Base-by-base conservation (phyloP, 2,329 filamentous ascomycete species). In the Aspergillus terreus region DNA sequence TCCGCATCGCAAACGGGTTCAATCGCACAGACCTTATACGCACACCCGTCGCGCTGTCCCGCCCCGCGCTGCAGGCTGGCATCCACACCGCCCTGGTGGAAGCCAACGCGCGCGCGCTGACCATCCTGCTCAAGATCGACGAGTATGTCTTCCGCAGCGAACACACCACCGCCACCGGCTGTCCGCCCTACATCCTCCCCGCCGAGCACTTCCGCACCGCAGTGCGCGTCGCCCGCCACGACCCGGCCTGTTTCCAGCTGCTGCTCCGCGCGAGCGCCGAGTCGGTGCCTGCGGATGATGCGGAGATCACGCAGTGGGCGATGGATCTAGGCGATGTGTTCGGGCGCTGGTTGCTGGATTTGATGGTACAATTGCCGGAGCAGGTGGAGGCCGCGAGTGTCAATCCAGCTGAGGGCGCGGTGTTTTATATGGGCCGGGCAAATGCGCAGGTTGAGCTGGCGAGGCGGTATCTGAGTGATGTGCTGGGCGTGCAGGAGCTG, bases 251-350 rank as follows among this genome's bases (percentile, higher is more conserved):
- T 19, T 67, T 74, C 17, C 58, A 65, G 38, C 49, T 64, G 4
- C 61, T 75, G 6, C 33, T 75, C 4, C 71, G 71, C 35, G 63
- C 69, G 10, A 70, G 62, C 40, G 67, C 72, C 0, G 69, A 73
- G 44, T 73, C 70, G 4, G 49, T 73, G 5, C 72, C 72, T 1
- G 32, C 58, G 2, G 62, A 72, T 38, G 66, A 69, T 4, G 36
- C 63, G 0, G 66, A 71, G 27, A 62, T 74, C 19, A 71, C 66
- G 1, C 56, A 65, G 41, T 75, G 71, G 71, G 65, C 63, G 1
- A 62, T 72, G 44, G 58, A 65, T 6, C 44, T 62, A 3, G 55
- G 57, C 27, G 55, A 57, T 25, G 44, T 52, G 4, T 65, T 74
- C 40, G 70, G 67, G 0, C 38, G 33, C 6, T 74, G 70, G 70